Percentiles rank a stretch among this genome's conserved stretches.
Conservation (phyloP, 73 alveolate species). For the Paramecium bursaria region DNA sequence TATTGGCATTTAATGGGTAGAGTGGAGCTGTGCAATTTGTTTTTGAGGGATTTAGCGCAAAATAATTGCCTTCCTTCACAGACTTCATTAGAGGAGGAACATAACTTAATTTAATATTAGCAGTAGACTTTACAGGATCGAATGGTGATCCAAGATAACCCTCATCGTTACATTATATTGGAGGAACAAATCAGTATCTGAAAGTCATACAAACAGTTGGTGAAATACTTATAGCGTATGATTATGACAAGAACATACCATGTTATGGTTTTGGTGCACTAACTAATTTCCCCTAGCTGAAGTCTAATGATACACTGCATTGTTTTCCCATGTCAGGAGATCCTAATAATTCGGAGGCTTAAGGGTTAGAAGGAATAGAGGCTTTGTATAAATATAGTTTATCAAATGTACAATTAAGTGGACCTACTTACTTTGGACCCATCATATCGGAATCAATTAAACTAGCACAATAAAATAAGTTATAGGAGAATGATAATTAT, state of each 20-base stretch:
- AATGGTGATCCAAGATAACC: slow-evolving; percentile 82
- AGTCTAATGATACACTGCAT: slow-evolving; percentile 74
- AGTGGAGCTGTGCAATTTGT: slow-evolving; percentile 2
- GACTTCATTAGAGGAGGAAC: slow-evolving; percentile 96
- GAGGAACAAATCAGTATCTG: slow-evolving; percentile 80
- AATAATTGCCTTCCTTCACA: slow-evolving; percentile 68
- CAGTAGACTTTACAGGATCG: slow-evolving; percentile 95
- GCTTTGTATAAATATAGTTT: slow-evolving; percentile 76
- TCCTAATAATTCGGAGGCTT: slow-evolving; percentile 77
- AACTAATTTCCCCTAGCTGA: slow-evolving; percentile 1
- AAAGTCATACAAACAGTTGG: slow-evolving; percentile 83
- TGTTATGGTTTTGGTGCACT: slow-evolving; percentile 92
- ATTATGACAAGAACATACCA: slow-evolving; percentile 91
- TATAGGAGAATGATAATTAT: slow-evolving; percentile 57
- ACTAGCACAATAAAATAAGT: slow-evolving; percentile 22
- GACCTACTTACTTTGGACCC: slow-evolving; percentile 94
- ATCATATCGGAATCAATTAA: slow-evolving; percentile 66
- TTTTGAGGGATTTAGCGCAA: slow-evolving; percentile 9
- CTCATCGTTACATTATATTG: slow-evolving; percentile 81
- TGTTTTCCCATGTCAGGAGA: slow-evolving; percentile 93
- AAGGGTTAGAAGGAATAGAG: slow-evolving; percentile 81
- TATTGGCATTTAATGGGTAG: no score
- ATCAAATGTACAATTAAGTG: slow-evolving; percentile 69
- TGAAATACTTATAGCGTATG: slow-evolving; percentile 90
- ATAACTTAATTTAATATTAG: slow-evolving; percentile 82